Conservation (phyloP, 371 early-diverging fungal genomes). For the Syncephalastrum racemosum region DNA sequence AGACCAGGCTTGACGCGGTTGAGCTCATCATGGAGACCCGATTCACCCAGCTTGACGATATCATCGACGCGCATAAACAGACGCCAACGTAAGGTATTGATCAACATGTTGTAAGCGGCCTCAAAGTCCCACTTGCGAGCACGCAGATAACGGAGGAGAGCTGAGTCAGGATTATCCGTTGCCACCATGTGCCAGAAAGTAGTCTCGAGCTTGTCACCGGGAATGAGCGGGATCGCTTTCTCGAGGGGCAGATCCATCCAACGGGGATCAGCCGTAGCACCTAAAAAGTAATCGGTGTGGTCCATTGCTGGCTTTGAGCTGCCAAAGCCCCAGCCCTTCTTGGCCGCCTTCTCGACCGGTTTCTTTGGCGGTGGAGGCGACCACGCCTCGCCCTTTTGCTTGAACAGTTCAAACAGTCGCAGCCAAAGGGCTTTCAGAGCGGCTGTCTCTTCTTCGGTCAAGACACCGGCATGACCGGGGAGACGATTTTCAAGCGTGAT, state of each 20-base stretch:
- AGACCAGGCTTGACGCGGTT: constrained; percentile 46
- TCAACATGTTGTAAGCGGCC: constrained; percentile 65
- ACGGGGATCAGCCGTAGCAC: constrained; percentile 43
- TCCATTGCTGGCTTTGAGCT: not conserved
- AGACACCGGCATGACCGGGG: constrained; percentile 38
- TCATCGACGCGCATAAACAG: constrained; percentile 53
- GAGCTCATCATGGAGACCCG: constrained; percentile 35
- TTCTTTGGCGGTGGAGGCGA: constrained; percentile 9
- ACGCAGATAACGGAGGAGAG: constrained; percentile 69
- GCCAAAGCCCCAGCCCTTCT: not conserved
- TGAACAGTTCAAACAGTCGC: constrained; percentile 48
- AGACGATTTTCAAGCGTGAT: constrained; percentile 14
- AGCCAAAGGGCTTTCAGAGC: constrained; percentile 55
- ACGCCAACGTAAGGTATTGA: constrained; percentile 68
- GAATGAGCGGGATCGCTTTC: constrained; percentile 40
- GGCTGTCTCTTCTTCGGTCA: constrained; percentile 50
- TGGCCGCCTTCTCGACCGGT: constrained; percentile 7
- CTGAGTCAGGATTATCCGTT: constrained; percentile 68
- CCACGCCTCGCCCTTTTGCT: constrained; percentile 28
- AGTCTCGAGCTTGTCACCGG: constrained; percentile 29
- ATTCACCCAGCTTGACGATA: constrained; percentile 61
- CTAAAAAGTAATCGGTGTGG: constrained; percentile 30
- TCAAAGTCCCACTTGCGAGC: constrained; percentile 79
- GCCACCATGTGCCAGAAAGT: constrained; percentile 59
- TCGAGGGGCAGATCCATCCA: constrained; percentile 38